phyloP scores from a whole-genome alignment of 2,329 filamentous ascomycete genomes.

The Fusarium sp. region DNA sequence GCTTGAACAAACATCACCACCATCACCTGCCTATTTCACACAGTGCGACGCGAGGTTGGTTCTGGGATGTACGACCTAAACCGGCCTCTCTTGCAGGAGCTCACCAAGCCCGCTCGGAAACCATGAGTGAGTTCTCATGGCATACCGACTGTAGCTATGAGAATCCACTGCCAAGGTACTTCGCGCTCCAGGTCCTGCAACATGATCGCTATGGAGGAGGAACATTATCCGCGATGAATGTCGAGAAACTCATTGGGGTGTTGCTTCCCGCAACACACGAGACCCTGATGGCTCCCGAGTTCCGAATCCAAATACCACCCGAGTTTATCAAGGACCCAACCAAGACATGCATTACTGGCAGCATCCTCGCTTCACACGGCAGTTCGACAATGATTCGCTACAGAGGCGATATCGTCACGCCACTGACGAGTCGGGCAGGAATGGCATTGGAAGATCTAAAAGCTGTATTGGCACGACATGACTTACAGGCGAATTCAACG shows the following conservation, averaged over 20 bases:
- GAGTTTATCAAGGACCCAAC: conserved; percentile 52
- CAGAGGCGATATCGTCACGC: conserved; percentile 50
- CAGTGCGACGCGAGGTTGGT: conserved; percentile 57
- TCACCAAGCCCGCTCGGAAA: conserved; percentile 56
- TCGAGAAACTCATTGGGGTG: conserved; percentile 44
- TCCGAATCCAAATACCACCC: conserved; percentile 49
- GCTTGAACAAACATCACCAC: conserved; percentile 50
- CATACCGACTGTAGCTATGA: conserved; percentile 61
- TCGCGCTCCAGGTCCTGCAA: conserved; percentile 58
- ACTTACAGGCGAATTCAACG: conserved; percentile 24
- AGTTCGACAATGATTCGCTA: conserved; percentile 46
- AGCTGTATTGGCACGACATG: conserved; percentile 22
- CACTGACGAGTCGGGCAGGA: conserved; percentile 42
- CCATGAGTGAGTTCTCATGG: conserved; percentile 58
- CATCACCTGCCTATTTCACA: conserved; percentile 57
- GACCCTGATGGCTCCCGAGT: conserved; percentile 47
- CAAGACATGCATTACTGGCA: conserved; percentile 37
- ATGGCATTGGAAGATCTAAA: conserved; percentile 46
- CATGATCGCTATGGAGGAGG: conserved; percentile 56
- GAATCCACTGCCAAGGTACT: conserved; percentile 52
- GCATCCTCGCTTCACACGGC: conserved; percentile 33
- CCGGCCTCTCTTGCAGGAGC: conserved; percentile 46
- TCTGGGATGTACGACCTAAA: conserved; percentile 57
- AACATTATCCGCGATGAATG: conserved; percentile 55
- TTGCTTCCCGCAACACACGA: conserved; percentile 43